Evolutionary conservation across 306 rosid species (phyloP).

Genomic region (Abrus pulchellus): DNA sequence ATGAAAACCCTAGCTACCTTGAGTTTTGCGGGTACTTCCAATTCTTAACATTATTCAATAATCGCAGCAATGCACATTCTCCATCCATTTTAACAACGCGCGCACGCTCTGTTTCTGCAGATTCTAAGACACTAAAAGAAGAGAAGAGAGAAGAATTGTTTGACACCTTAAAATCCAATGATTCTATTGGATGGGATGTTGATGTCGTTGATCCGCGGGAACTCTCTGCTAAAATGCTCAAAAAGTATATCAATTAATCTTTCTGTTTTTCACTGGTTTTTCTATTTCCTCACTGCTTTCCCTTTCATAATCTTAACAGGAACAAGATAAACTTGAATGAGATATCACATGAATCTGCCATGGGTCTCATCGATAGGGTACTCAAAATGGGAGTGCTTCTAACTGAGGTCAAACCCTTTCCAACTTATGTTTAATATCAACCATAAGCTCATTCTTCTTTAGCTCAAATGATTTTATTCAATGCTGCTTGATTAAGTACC

Average conservation of each 20-base stretch:
- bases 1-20: slow-evolving; percentile 73
- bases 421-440: slow-evolving; percentile 11
- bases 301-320: slow-evolving; percentile 57
- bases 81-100: not conserved
- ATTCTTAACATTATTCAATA: not conserved
- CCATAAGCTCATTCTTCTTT: not conserved
- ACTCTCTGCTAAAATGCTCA: slow-evolving; percentile 89
- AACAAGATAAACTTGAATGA: slow-evolving; percentile 87
- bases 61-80: not conserved
- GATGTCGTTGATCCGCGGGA: slow-evolving; percentile 87
- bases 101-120: slow-evolving; percentile 50
- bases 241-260: slow-evolving; percentile 54
- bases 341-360: slow-evolving; percentile 91
- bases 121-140: slow-evolving; percentile 93
- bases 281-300: slow-evolving; percentile 3
- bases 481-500: not conserved
- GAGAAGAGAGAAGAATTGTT: slow-evolving; percentile 95
- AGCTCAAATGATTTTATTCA: not conserved
- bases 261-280: slow-evolving; percentile 1
- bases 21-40: slow-evolving; percentile 74
- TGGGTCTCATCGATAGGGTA: slow-evolving; percentile 72
- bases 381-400: slow-evolving; percentile 87
- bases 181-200: slow-evolving; percentile 89
- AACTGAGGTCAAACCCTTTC: slow-evolving; percentile 70
- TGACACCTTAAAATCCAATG: slow-evolving; percentile 69